Conservation (phyloP, 2,329 filamentous ascomycete species). For the Paracorniculantispora psalliotae region DNA sequence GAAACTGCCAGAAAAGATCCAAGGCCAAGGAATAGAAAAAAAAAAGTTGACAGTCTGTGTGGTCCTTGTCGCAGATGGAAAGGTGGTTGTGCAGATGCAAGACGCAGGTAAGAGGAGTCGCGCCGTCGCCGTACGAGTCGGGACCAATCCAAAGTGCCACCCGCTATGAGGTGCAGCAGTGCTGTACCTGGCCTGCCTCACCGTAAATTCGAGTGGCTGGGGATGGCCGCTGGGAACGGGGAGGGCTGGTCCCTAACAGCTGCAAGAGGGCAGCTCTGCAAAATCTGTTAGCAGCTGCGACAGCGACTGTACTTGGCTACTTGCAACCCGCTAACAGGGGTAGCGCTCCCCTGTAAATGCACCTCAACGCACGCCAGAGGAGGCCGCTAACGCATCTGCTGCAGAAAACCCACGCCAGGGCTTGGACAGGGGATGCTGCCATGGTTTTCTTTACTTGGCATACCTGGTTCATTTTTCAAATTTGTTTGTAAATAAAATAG, state of each 20-base stretch:
- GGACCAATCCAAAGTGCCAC: neutral
- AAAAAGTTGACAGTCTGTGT: neutral
- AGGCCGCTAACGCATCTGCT: neutral
- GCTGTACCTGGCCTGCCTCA: constrained; percentile 15
- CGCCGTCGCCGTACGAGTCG: neutral
- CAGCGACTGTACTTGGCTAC: too few species aligned
- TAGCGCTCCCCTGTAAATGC: neutral
- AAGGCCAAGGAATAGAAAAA: neutral
- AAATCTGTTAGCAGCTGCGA: neutral
- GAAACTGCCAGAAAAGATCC: neutral
- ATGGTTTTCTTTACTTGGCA: neutral
- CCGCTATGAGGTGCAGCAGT: neutral
- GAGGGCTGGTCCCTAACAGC: neutral
- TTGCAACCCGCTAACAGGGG: neutral
- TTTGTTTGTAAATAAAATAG: too few species aligned
- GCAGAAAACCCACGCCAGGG: neutral
- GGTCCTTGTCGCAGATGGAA: constrained; percentile 2
- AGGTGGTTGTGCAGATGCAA: constrained; percentile 9
- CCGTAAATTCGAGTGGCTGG: constrained; percentile 30
- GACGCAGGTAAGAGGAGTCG: constrained; percentile 11
- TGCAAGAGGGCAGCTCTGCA: neutral
- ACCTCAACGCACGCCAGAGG: neutral
- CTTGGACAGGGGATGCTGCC: neutral
- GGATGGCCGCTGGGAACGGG: constrained; percentile 11
- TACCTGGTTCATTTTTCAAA: neutral